A percentile compares a stretch with the other conserved stretches of the same genome.
Evolutionary conservation across 164 flowering plant genomes (phyloP).

Genomic region (Umbellularia californica): DNA sequence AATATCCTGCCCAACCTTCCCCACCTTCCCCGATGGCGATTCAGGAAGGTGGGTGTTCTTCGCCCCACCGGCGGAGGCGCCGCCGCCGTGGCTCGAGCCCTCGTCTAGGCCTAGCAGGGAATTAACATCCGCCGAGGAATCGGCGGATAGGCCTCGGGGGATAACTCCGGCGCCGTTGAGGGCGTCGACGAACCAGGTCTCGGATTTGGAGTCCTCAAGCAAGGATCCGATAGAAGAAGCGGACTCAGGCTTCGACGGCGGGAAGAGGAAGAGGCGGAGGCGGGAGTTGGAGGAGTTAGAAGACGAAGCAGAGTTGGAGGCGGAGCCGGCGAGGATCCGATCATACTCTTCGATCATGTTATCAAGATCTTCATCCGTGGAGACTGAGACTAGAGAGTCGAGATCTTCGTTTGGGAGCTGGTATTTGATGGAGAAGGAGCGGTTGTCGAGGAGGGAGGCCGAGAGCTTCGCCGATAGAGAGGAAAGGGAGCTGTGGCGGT

Average conservation of each 20-base stretch:
- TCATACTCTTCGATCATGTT: slow-evolving; percentile 98
- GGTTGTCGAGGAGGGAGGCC: slow-evolving; percentile 41
- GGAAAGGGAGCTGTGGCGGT: slow-evolving; percentile 55
- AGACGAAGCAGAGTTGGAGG: slow-evolving; percentile 21
- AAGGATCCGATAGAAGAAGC: slow-evolving; percentile 61
- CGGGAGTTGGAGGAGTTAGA: slow-evolving; percentile 29
- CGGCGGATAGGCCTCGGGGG: slow-evolving; percentile 51
- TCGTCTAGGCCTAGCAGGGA: slow-evolving; percentile 50
- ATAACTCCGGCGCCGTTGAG: slow-evolving; percentile 50
- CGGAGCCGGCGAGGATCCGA: slow-evolving; percentile 29
- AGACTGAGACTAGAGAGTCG: slow-evolving; percentile 79
- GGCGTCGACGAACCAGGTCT: slow-evolving; percentile 85
- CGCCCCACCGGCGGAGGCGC: not conserved
- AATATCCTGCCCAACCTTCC: slow-evolving; percentile 40
- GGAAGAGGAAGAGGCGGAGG: slow-evolving; percentile 58
- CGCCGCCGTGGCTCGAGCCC: slow-evolving; percentile 2
- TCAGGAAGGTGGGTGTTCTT: not conserved
- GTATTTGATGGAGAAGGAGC: slow-evolving; percentile 63
- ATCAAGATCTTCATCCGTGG: slow-evolving; percentile 88
- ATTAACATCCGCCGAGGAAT: slow-evolving; percentile 45
- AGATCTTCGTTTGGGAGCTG: slow-evolving; percentile 91
- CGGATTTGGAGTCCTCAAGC: slow-evolving; percentile 68
- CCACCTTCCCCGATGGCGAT: slow-evolving; percentile 20
- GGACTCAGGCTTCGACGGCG: slow-evolving; percentile 50
- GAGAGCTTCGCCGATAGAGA: slow-evolving; percentile 59